Evolutionary conservation across 148 eudicot genomes (phyloP).

Genomic region (Tetragonia tetragonoides): DNA sequence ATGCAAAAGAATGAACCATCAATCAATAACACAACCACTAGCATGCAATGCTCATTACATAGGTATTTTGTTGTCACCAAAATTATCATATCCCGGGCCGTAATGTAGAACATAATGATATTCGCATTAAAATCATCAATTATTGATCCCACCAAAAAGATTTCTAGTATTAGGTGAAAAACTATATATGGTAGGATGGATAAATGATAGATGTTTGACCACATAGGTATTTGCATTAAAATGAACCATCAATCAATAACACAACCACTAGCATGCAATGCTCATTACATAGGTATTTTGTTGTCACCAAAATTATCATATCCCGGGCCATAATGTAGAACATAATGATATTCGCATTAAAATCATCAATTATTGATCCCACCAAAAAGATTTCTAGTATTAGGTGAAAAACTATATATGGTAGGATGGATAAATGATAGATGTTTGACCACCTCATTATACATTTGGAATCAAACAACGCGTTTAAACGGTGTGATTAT

Average conservation of each 20-base stretch:
- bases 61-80: neutral
- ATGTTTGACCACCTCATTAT: slow-evolving; percentile 11
- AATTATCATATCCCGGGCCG: neutral
- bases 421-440: neutral
- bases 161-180: slow-evolving; percentile 4
- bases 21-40: neutral
- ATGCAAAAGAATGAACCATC: neutral
- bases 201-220: slow-evolving; percentile 10
- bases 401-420: slow-evolving; percentile 3
- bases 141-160: slow-evolving; percentile 6
- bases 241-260: neutral
- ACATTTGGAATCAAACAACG: neutral
- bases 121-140: neutral
- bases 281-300: slow-evolving; percentile 4
- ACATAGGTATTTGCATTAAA: no score
- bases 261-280: slow-evolving; percentile 17
- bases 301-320: neutral
- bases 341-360: neutral
- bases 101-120: neutral
- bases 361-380: slow-evolving; percentile 14
- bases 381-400: neutral
- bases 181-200: neutral
- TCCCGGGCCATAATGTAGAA: neutral
- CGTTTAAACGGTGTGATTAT: slow-evolving; percentile 11
- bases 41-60: slow-evolving; percentile 21